A percentile compares a stretch with the other conserved stretches of the same genome.
Conservation (phyloP, 2,329 filamentous ascomycete species). For the Colletotrichum neosansevieriae region DNA sequence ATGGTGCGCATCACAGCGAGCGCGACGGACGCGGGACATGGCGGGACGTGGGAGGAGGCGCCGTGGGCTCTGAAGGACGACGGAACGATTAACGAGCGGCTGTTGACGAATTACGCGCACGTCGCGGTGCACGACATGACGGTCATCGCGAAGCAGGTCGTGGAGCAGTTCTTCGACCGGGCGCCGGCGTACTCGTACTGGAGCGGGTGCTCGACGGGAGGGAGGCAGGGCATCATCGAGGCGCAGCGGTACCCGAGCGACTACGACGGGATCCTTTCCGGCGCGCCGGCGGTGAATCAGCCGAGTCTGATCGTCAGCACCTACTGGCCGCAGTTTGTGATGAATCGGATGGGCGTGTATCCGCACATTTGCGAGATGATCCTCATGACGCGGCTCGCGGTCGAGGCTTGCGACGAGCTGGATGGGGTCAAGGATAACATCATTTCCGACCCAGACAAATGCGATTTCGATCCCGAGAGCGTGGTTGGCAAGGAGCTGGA, state of each 20-base stretch:
- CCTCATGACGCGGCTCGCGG: constrained; percentile 46
- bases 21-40: constrained; percentile 35
- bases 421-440: constrained; percentile 37
- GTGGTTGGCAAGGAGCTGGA: constrained; percentile 38
- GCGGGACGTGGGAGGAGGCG: constrained; percentile 26
- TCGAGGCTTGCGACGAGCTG: constrained; percentile 38
- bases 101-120: constrained; percentile 33
- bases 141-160: constrained; percentile 61
- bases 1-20: constrained; percentile 6
- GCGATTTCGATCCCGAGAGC: constrained; percentile 44
- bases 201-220: constrained; percentile 66
- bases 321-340: constrained; percentile 41
- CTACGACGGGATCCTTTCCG: constrained; percentile 66
- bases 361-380: constrained; percentile 44
- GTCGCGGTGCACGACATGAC: constrained; percentile 47
- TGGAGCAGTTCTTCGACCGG: constrained; percentile 59
- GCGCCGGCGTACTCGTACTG: constrained; percentile 61
- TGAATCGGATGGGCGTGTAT: constrained; percentile 33
- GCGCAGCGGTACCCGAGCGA: constrained; percentile 64
- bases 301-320: constrained; percentile 35
- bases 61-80: constrained; percentile 42
- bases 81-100: constrained; percentile 35
- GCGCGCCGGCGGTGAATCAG: constrained; percentile 54
- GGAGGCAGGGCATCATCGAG: constrained; percentile 66
- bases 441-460: constrained; percentile 33